Evolutionary conservation across 1,139 yeast species (phyloP).

Genomic region (Wickerhamiella infanticola): DNA sequence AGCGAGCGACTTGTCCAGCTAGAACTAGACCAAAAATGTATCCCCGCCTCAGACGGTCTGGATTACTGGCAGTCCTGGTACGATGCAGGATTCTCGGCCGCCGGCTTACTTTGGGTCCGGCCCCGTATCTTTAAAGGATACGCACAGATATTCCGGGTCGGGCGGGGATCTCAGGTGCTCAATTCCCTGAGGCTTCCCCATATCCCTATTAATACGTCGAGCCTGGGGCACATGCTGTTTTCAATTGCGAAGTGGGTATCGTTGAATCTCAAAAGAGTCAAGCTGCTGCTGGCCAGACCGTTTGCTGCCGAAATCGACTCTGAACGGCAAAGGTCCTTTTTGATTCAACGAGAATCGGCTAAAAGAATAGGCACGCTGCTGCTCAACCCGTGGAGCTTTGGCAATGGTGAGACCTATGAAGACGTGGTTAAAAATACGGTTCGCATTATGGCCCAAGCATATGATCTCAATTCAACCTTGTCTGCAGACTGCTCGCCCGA

Average conservation of each 20-base stretch:
- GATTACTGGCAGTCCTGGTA: conserved; percentile 4
- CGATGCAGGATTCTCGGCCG: not conserved
- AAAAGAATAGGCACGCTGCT: not conserved
- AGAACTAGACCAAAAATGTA: conserved; percentile 1
- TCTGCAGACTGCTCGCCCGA: conserved; percentile 5
- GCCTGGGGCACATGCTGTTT: not conserved
- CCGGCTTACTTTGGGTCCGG: conserved; percentile 3
- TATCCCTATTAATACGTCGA: not conserved
- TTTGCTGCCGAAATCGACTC: not conserved
- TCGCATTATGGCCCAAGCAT: not conserved
- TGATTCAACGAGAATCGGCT: not conserved
- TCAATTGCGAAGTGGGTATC: not conserved
- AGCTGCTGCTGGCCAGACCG: conserved; percentile 1
- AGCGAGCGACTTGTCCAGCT: conserved; percentile 1
- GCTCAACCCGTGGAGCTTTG: not conserved
- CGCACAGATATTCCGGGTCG: not conserved
- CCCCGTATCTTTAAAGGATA: not conserved
- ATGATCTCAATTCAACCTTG: not conserved
- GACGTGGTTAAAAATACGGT: not conserved
- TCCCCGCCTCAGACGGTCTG: conserved; percentile 4
- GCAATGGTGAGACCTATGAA: not conserved
- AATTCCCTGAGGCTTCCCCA: not conserved
- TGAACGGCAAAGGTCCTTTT: not conserved
- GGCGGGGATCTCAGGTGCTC: not conserved
- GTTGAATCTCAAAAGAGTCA: conserved; percentile 1